A percentile compares a stretch with the other conserved stretches of the same genome.
These are phyloP conservation scores for Penicillium egyptiacum DNA, from an alignment of 495 filamentous ascomycete species.

Conservation along the genomic window DNA sequence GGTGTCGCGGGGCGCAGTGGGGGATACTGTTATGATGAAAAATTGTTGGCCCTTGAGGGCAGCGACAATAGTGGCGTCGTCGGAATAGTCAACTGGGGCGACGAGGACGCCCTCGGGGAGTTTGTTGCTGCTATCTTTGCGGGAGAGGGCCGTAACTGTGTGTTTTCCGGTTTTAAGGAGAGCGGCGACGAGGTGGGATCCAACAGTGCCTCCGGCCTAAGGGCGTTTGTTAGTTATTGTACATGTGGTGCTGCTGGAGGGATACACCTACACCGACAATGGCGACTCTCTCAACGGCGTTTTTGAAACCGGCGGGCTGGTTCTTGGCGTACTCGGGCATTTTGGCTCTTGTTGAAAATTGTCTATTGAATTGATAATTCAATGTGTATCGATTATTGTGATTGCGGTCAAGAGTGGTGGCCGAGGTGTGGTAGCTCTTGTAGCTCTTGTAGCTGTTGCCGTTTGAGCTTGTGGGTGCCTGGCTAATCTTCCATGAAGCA, in stretches of 20 bases:
- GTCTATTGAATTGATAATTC: slow-evolving; percentile 4
- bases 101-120: slow-evolving; percentile 47
- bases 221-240: slow-evolving; percentile 16
- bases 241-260: slow-evolving; percentile 1
- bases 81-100: slow-evolving; percentile 49
- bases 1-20: slow-evolving; percentile 43
- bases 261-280: slow-evolving; percentile 47
- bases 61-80: slow-evolving; percentile 44
- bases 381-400: slow-evolving; percentile 9
- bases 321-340: slow-evolving; percentile 40
- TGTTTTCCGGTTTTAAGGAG: slow-evolving; percentile 54
- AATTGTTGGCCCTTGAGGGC: slow-evolving; percentile 56
- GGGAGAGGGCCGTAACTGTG: slow-evolving; percentile 55
- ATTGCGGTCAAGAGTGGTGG: not conserved
- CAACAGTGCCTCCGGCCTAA: slow-evolving; percentile 63
- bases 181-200: slow-evolving; percentile 50
- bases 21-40: slow-evolving; percentile 59
- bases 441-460: no score
- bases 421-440: no score
- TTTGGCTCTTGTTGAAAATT: not conserved
- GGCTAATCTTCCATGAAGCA: not conserved
- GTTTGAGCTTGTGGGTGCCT: no score
- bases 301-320: slow-evolving; percentile 40
- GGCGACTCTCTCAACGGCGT: slow-evolving; percentile 47
- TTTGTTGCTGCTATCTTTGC: slow-evolving; percentile 42